phyloP scores from a whole-genome alignment of 768 basidiomycete species.

The Melanogaster broomeanus region DNA sequence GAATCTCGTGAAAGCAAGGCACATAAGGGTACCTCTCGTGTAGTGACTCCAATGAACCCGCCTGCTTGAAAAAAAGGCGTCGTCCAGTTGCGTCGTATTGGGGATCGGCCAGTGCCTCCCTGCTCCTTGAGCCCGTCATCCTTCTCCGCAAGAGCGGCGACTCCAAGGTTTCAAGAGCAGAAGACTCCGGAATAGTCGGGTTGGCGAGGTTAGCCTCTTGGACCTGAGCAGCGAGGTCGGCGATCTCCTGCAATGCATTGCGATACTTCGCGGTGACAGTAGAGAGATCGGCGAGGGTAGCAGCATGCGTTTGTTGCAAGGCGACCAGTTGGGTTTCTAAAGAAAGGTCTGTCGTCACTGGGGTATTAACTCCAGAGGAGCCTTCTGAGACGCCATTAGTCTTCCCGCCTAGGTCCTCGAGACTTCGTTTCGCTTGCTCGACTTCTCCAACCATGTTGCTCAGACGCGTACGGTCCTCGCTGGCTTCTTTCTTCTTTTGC shows the following conservation, averaged over 20 bases:
- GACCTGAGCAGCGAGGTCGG: slow-evolving; percentile 89
- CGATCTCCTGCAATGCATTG: slow-evolving; percentile 88
- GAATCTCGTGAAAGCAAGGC: not conserved
- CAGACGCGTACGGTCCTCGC: slow-evolving; percentile 65
- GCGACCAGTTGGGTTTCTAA: slow-evolving; percentile 64
- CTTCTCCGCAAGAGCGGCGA: slow-evolving; percentile 50
- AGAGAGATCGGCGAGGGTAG: slow-evolving; percentile 78
- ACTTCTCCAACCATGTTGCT: slow-evolving; percentile 71
- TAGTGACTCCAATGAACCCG: slow-evolving; percentile 85
- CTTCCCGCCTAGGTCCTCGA: slow-evolving; percentile 48
- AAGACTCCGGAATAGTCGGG: slow-evolving; percentile 43
- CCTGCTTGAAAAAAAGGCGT: slow-evolving; percentile 85
- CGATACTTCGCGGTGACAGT: slow-evolving; percentile 81
- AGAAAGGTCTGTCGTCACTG: slow-evolving; percentile 37
- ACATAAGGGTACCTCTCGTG: slow-evolving; percentile 67
- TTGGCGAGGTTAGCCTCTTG: slow-evolving; percentile 79
- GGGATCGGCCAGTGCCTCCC: slow-evolving; percentile 48
- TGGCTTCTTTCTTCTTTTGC: slow-evolving; percentile 65
- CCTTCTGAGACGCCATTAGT: slow-evolving; percentile 31
- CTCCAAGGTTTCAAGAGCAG: slow-evolving; percentile 44
- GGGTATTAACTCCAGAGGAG: slow-evolving; percentile 30
- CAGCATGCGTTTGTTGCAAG: slow-evolving; percentile 81
- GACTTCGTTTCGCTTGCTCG: slow-evolving; percentile 63
- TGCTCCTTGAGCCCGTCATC: slow-evolving; percentile 48
- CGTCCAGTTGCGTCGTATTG: slow-evolving; percentile 54